Evolutionary conservation across 75 land plant genomes (phyloP), one percentile per base, ranked within the genome.

Genomic region (Pinus tabuliformis): DNA sequence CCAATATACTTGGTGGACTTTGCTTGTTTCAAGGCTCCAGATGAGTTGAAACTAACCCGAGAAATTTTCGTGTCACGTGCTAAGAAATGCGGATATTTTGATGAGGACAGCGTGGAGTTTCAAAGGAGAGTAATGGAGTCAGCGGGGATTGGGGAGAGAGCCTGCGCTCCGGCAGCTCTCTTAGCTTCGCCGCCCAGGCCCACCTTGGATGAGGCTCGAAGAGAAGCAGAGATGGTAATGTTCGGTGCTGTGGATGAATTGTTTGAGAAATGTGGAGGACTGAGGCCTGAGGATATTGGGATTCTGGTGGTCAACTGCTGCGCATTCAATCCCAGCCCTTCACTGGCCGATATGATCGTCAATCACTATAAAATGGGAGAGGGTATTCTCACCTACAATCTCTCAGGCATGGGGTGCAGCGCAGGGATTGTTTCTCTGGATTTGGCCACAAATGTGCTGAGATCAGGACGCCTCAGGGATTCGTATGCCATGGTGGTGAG

Each of bases 391-490:
- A 89, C 89, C 81, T 91, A 81, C 88, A 95, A 92, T 78, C 75
- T 95, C 5, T 96, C 90, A 1, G 98, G 98, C 2, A 95, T 95
- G 98, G 98, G 98, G 0, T 95, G 98, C 76, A 93, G 93, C 74
- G 95, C 96, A 11, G 92, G 96, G 7, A 30, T 95, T 36, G 92
- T 95, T 36, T 87, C 93, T 12, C 59, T 93, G 11, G 98, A 95
- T 68, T 63, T 95, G 39, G 98, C 96, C 12, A 78, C 84, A 6
- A 89, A 91, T 78, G 87, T 95, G 90, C 84, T 95, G 11, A 49
- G 1, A 8, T 49, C 54, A 8, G 86, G 91, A 74, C 78, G 86
- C 22, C 87, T 91, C 76, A 81, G 91, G 22, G 84, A 83, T 77
- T 83, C 86, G n/a, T 91, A 86, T 70, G 99, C 92, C 5, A 82